Conservation (phyloP, 163 green algal species). For the Scenedesmus sp. region DNA sequence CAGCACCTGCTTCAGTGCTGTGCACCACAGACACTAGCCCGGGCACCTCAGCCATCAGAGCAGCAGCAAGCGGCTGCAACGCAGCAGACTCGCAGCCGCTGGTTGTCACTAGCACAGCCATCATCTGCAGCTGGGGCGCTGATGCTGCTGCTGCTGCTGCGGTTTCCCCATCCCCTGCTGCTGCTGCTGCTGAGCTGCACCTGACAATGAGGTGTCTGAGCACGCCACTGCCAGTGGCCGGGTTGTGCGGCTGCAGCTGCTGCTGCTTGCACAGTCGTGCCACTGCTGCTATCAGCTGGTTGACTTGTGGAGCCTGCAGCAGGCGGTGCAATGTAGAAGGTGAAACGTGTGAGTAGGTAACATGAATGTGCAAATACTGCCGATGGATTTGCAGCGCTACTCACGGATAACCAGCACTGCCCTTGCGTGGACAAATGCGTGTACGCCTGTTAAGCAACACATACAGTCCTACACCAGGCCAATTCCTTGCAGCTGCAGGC, state of each 20-base stretch:
- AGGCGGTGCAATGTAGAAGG: not conserved
- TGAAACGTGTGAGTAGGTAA: too few relatives aligned
- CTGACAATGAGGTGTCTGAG: constrained; percentile 45
- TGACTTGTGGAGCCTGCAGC: constrained; percentile 21
- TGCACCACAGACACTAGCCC: constrained; percentile 38
- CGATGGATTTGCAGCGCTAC: too few relatives aligned
- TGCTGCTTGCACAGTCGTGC: not conserved
- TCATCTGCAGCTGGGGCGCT: constrained; percentile 15
- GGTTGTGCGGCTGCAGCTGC: constrained; percentile 35
- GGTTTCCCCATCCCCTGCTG: not conserved
- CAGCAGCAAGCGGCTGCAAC: constrained; percentile 18
- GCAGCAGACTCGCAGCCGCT: not conserved
- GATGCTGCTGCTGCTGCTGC: not conserved
- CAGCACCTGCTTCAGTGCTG: not conserved
- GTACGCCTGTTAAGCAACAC: too few relatives aligned
- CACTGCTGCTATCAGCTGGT: constrained; percentile 12
- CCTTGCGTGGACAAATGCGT: too few relatives aligned
- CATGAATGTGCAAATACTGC: too few relatives aligned
- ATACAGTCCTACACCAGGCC: too few relatives aligned
- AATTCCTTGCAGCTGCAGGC: too few relatives aligned
- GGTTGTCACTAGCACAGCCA: constrained; percentile 44
- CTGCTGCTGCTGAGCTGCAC: constrained; percentile 9
- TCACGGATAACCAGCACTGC: too few relatives aligned
- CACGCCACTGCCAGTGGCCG: not conserved
- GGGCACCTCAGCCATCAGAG: not conserved